These are phyloP conservation scores for Nitzschia inconspicua DNA, from an alignment of 108 stramenopile genomes.

Conservation along the genomic window DNA sequence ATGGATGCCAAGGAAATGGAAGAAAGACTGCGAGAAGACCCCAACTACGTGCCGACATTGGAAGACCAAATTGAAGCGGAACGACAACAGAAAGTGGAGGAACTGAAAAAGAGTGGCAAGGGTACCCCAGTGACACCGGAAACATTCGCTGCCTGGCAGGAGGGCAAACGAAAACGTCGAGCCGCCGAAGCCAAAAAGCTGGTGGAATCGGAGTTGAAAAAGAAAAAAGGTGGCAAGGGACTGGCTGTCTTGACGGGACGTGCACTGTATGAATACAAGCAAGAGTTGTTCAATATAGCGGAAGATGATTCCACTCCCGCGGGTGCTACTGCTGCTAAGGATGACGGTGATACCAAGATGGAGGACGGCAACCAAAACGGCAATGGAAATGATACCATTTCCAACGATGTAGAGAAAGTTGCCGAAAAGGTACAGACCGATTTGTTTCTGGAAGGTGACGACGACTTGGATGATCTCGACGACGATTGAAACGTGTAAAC, in stretches of 20 bases:
- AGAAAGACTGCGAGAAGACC: conserved; percentile 79
- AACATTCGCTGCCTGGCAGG: conserved; percentile 82
- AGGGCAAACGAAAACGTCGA: conserved; percentile 74
- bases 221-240: conserved; percentile 93
- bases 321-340: not conserved
- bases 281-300: conserved; percentile 70
- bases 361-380: conserved; percentile 2
- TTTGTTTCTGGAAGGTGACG: conserved; percentile 81
- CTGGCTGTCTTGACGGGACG: conserved; percentile 77
- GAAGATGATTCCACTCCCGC: conserved; percentile 41
- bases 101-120: conserved; percentile 67
- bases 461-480: conserved; percentile 85
- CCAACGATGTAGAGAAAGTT: conserved; percentile 43
- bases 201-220: conserved; percentile 83
- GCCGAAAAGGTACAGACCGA: conserved; percentile 69
- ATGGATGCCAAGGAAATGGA: conserved; percentile 81
- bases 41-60: conserved; percentile 87
- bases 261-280: conserved; percentile 85
- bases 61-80: conserved; percentile 86
- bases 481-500: conserved; percentile 40
- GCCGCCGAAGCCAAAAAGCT: conserved; percentile 69
- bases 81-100: conserved; percentile 81
- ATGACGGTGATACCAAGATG: conserved; percentile 16
- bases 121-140: conserved; percentile 84
- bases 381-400: not conserved